These are phyloP conservation scores for Kodamaea sagamina DNA, from an alignment of 805 yeast genomes.

Conservation along the genomic window DNA sequence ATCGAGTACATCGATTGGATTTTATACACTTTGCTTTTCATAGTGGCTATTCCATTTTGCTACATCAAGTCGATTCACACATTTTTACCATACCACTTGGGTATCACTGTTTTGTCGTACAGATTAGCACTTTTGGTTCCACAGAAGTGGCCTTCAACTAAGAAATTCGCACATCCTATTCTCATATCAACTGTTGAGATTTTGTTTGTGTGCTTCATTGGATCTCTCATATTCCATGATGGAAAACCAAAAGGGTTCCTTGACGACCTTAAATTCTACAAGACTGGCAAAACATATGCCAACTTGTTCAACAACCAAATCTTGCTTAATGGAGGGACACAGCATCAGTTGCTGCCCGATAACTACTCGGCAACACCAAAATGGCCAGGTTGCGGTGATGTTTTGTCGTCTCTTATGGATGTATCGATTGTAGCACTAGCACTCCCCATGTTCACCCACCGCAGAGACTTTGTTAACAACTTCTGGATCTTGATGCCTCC, in stretches of 20 bases:
- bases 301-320: constrained; percentile 50
- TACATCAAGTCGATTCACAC: constrained; percentile 50
- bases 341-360: constrained; percentile 13
- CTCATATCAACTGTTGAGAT: constrained; percentile 64
- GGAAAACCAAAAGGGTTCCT: constrained; percentile 51
- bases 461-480: constrained; percentile 61
- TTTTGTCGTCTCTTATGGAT: constrained; percentile 70
- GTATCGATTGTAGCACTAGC: constrained; percentile 74
- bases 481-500: constrained; percentile 63
- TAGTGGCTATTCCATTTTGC: constrained; percentile 62
- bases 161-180: constrained; percentile 69
- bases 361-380: constrained; percentile 36
- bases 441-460: constrained; percentile 74
- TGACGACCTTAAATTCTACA: constrained; percentile 53
- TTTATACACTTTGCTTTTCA: constrained; percentile 47
- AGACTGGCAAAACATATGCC: constrained; percentile 69
- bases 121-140: constrained; percentile 51
- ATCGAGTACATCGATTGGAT: constrained; percentile 56
- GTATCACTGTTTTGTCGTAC: constrained; percentile 60
- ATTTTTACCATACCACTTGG: constrained; percentile 62
- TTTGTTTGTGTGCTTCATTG: constrained; percentile 62
- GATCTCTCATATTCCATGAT: constrained; percentile 50
- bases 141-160: constrained; percentile 42
- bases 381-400: constrained; percentile 84
- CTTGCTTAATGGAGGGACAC: constrained; percentile 30